Base-by-base conservation (phyloP, 495 filamentous ascomycete species). In the Saxophila tyrrhenica region DNA sequence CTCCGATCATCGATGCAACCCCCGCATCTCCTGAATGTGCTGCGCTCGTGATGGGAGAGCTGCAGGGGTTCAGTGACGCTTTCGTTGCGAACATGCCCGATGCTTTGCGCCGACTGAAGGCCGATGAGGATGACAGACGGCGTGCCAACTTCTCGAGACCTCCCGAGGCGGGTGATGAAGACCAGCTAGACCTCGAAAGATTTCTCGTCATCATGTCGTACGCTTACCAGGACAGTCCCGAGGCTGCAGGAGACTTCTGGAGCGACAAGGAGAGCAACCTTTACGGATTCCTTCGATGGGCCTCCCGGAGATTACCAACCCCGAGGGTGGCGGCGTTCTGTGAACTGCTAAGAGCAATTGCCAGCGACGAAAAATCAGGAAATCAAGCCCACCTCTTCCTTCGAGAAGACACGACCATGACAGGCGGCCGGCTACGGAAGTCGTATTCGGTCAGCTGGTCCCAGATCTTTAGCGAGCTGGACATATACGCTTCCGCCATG, bases 71-170 rank as follows among this genome's bases (percentile, higher is more conserved):
- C 63, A 75, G 87, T n/a, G 89, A 96, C 56, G 79, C 84, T 8
- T 89, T 92, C 61, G 87, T 99, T 58, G 84, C 87, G 1, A 95
- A 97, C 65, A 86, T 96, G 78, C 92, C 94, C 2, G 89, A 95
- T 66, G 80, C 89, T 0, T 76, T 99, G 25, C 83, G 94, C 46
- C 83, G 80, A 65, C 72, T 99, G 32, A 88, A 91, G 66, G 75
- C 80, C 2, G 87, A 94, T 52, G 92, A 97, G 64, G 91, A 97
- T 63, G 85, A 88, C 53, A 87, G 41, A 25, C 91, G 64, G 75
- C 88, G 51, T 73, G 79, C 61, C 71, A 88, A 42, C 80, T 83
- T 54, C 81, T 85, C 58, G 76, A 78, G 24, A 66, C 74, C 56
- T 57, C 61, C 53, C 55, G 66, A 54, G 48, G 50, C 20, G 50